Evolutionary conservation across 805 yeast genomes (phyloP).

Genomic region (Starmerella sp.): DNA sequence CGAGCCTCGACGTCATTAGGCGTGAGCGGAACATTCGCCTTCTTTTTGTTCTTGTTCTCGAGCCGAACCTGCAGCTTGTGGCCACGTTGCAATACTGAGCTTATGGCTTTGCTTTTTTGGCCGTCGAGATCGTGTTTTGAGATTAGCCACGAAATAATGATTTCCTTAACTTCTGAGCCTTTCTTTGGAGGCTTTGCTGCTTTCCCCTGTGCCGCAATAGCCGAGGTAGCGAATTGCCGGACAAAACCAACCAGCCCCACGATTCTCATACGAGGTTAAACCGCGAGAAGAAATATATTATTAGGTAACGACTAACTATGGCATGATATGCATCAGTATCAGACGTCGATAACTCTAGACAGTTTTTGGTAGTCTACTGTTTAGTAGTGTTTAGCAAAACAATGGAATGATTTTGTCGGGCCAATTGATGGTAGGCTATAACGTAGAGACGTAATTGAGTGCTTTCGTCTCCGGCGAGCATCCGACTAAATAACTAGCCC

Average conservation of each 20-base stretch:
- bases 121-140: slow-evolving; percentile 26
- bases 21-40: slow-evolving; percentile 9
- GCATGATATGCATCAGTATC: not conserved
- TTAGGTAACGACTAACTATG: not conserved
- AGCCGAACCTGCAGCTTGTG: slow-evolving; percentile 24
- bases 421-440: too few species aligned
- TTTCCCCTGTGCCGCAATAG: not conserved
- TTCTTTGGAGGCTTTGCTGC: slow-evolving; percentile 5
- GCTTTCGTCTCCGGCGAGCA: too few species aligned
- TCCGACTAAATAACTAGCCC: not conserved
- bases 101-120: slow-evolving; percentile 27
- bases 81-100: slow-evolving; percentile 26
- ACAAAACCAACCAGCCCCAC: not conserved
- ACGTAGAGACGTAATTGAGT: too few species aligned
- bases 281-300: not conserved
- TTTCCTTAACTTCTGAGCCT: slow-evolving; percentile 21
- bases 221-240: not conserved
- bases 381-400: too few species aligned
- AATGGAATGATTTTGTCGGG: too few species aligned
- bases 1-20: slow-evolving; percentile 27
- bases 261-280: not conserved
- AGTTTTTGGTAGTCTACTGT: too few species aligned
- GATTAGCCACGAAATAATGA: slow-evolving; percentile 28
- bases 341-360: too few species aligned
- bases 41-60: slow-evolving; percentile 17